Percentiles rank a stretch among this genome's conserved stretches.
phyloP scores from a whole-genome alignment of 1,139 yeast genomes.

The Candida buenavistaensis region DNA sequence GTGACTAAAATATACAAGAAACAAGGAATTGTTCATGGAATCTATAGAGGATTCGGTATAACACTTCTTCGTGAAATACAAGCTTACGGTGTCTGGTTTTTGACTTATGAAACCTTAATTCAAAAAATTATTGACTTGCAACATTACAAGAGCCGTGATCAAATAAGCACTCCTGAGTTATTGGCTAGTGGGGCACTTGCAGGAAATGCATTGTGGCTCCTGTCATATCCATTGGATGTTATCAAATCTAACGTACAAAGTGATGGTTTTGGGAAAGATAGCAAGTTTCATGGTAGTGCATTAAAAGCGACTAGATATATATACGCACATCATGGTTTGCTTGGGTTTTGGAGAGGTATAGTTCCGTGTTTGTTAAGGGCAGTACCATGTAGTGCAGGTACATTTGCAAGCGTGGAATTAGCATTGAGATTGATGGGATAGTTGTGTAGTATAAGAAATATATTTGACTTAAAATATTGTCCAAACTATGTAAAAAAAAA shows the following conservation, averaged over 20 bases:
- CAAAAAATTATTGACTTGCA: slow-evolving; percentile 34
- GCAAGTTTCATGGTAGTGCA: slow-evolving; percentile 48
- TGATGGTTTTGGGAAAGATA: slow-evolving; percentile 51
- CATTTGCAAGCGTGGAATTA: slow-evolving; percentile 75
- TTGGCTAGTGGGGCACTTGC: slow-evolving; percentile 67
- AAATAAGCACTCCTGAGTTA: slow-evolving; percentile 61
- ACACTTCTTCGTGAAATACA: slow-evolving; percentile 70
- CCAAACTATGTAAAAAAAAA: too few species aligned
- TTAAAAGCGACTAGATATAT: slow-evolving; percentile 49
- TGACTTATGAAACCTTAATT: slow-evolving; percentile 67
- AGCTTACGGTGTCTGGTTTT: slow-evolving; percentile 83
- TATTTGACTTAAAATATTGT: too few species aligned
- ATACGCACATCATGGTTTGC: slow-evolving; percentile 43
- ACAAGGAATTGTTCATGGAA: slow-evolving; percentile 51
- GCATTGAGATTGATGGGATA: slow-evolving; percentile 59
- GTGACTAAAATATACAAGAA: slow-evolving; percentile 43
- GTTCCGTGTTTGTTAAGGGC: slow-evolving; percentile 71
- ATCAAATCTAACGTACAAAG: slow-evolving; percentile 71
- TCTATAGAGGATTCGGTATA: slow-evolving; percentile 60
- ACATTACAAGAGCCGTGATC: slow-evolving; percentile 43
- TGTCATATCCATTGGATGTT: slow-evolving; percentile 72
- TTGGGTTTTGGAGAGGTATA: slow-evolving; percentile 73
- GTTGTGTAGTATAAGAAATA: too few species aligned
- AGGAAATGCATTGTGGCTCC: slow-evolving; percentile 71
- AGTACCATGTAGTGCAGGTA: slow-evolving; percentile 73